Conservation (phyloP, 2,329 filamentous ascomycete species). For the Penicillium sp. region DNA sequence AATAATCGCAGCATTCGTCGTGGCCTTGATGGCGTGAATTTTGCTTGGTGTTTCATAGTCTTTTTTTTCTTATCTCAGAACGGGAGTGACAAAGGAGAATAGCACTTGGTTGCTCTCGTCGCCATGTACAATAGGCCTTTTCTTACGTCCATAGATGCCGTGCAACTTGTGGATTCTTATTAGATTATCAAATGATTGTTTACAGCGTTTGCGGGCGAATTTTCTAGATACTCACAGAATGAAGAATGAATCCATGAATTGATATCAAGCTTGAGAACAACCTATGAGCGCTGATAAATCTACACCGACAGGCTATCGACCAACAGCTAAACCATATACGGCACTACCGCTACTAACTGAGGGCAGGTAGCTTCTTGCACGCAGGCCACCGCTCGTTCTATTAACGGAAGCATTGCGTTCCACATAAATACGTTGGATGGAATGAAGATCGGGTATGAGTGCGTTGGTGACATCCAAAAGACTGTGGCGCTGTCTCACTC, state of each 20-base stretch:
- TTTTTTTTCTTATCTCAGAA: not conserved
- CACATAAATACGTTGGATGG: constrained; percentile 35
- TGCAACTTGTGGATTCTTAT: not conserved
- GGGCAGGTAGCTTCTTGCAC: constrained; percentile 41
- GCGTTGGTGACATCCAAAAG: not conserved
- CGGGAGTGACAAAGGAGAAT: not conserved
- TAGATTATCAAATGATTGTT: not conserved
- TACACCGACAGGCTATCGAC: constrained; percentile 34
- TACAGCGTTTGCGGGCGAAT: not conserved
- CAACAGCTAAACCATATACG: constrained; percentile 45
- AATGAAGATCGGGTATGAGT: not conserved
- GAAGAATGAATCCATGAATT: not conserved
- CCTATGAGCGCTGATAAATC: no score
- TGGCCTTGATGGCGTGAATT: constrained; percentile 20
- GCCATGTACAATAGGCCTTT: constrained; percentile 4
- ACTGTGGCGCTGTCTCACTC: not conserved
- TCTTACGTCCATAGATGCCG: not conserved
- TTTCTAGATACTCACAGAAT: not conserved
- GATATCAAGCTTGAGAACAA: not conserved
- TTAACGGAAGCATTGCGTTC: constrained; percentile 44
- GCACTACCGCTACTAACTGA: constrained; percentile 46
- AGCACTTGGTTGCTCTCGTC: not conserved
- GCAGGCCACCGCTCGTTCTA: constrained; percentile 36
- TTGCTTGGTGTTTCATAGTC: not conserved
- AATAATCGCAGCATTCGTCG: constrained; percentile 17